Conservation (phyloP, 306 rosid genomes). For the Phaseolus lunatus region DNA sequence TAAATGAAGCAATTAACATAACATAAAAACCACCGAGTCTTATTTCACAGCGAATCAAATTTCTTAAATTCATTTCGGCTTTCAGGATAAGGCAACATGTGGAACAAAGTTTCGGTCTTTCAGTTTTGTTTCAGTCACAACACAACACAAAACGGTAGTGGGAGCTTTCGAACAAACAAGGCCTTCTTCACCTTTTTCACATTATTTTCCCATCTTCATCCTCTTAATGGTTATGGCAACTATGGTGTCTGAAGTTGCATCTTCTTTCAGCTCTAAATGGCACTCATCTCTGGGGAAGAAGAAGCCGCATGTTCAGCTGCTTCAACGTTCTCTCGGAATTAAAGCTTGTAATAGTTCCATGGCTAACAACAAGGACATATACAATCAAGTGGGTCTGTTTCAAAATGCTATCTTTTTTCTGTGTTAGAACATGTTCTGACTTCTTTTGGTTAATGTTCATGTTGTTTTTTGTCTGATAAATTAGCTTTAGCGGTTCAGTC, state of each 20-base stretch:
- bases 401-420: conserved; percentile 39
- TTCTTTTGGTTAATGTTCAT: conserved; percentile 5
- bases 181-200: not conserved
- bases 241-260: conserved; percentile 38
- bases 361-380: conserved; percentile 59
- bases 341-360: conserved; percentile 59
- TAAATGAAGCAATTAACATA: no score
- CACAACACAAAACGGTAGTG: not conserved
- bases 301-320: conserved; percentile 32
- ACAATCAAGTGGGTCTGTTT: conserved; percentile 76
- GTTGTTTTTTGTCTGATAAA: not conserved
- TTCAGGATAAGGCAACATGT: conserved; percentile 41
- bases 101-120: not conserved
- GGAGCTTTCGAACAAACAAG: not conserved
- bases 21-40: no score
- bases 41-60: not conserved
- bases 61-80: conserved; percentile 3
- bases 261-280: conserved; percentile 51
- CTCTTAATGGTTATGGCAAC: conserved; percentile 40
- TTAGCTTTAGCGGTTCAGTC: conserved; percentile 12
- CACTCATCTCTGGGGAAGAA: conserved; percentile 37
- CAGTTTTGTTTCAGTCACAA: not conserved
- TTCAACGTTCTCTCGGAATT: conserved; percentile 41
- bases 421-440: not conserved
- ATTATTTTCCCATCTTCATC: not conserved